phyloP scores from a whole-genome alignment of 2,329 filamentous ascomycete species.

The Xylariaceae sp. region DNA sequence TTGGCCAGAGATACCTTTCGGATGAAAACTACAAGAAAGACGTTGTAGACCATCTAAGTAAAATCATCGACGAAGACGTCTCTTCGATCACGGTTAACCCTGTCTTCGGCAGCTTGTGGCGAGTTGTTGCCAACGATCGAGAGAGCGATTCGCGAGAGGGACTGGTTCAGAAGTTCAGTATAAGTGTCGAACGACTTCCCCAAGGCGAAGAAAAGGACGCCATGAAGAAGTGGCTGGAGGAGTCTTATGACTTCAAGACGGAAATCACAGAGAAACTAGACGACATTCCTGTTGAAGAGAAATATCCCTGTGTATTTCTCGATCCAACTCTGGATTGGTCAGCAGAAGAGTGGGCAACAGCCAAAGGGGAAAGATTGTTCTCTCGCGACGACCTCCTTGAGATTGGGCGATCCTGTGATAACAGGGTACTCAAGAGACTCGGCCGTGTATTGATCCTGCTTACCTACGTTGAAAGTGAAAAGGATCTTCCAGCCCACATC shows the following conservation, averaged over 20 bases:
- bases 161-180: background rate
- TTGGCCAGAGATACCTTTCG: conserved; percentile 37
- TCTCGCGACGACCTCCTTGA: conserved; percentile 46
- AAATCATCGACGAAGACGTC: conserved; percentile 43
- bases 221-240: too few species aligned
- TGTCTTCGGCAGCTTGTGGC: conserved; percentile 48
- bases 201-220: background rate
- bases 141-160: conserved; percentile 33
- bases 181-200: background rate
- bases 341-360: conserved; percentile 18
- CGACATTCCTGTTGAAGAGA: conserved; percentile 34
- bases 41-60: conserved; percentile 36
- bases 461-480: conserved; percentile 38
- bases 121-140: conserved; percentile 45
- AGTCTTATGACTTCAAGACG: too few species aligned
- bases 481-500: conserved; percentile 43
- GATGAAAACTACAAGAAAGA: conserved; percentile 37
- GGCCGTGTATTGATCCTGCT: conserved; percentile 44
- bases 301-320: conserved; percentile 46
- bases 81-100: conserved; percentile 44
- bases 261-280: conserved; percentile 40
- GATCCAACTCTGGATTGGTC: conserved; percentile 44
- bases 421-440: conserved; percentile 43
- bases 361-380: conserved; percentile 24
- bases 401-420: conserved; percentile 48